Percentiles rank a stretch among this genome's conserved stretches.
These are phyloP conservation scores for Amniculicola lignicola DNA, from an alignment of 495 filamentous ascomycete genomes.

Conservation along the genomic window DNA sequence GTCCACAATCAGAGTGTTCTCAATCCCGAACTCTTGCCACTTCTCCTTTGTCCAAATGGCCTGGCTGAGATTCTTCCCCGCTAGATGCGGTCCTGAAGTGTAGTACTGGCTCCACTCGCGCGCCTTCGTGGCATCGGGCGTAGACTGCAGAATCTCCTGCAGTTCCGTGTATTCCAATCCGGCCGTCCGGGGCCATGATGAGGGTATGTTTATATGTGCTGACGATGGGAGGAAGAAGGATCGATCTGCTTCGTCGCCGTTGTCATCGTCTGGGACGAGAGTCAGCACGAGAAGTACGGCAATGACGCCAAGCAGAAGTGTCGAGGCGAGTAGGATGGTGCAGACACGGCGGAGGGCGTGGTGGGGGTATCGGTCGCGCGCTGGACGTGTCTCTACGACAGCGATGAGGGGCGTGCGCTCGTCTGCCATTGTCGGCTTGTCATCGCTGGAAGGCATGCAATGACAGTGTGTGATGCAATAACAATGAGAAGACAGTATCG, in stretches of 20 bases:
- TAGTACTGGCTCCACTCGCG: constrained; percentile 89
- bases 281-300: constrained; percentile 60
- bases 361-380: constrained; percentile 64
- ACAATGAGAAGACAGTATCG: background rate
- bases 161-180: constrained; percentile 62
- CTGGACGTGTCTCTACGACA: constrained; percentile 51
- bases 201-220: constrained; percentile 44
- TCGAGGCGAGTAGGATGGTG: constrained; percentile 57
- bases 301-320: constrained; percentile 57
- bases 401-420: constrained; percentile 63
- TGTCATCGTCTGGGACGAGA: constrained; percentile 35
- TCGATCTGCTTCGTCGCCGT: constrained; percentile 19
- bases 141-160: constrained; percentile 64
- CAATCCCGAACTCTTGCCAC: constrained; percentile 81
- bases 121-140: constrained; percentile 64
- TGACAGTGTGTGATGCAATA: background rate
- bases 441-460: constrained; percentile 8
- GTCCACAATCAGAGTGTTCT: constrained; percentile 63
- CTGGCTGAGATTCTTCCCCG: constrained; percentile 82
- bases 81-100: constrained; percentile 81
- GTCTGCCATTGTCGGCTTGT: constrained; percentile 46
- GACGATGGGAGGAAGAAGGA: constrained; percentile 45
- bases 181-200: constrained; percentile 38
- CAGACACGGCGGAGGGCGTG: constrained; percentile 68
- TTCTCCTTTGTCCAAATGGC: constrained; percentile 82